phyloP scores from a whole-genome alignment of 805 yeast genomes.

The Saccharomyces kudriavzevii region DNA sequence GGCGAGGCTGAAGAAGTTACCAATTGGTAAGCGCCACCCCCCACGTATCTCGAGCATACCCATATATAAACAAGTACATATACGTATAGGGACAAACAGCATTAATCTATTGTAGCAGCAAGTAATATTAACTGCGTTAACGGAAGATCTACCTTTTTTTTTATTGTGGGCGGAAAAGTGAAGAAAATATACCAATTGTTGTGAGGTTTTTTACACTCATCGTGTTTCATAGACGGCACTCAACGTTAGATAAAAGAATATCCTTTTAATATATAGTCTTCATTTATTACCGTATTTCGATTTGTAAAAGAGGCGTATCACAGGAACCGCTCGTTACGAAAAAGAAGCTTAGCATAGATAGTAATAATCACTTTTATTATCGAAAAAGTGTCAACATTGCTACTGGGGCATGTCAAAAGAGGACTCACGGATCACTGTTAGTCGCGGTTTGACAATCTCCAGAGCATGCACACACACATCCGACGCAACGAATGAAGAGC shows the following conservation, averaged over 20 bases:
- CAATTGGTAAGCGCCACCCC: constrained; percentile 55
- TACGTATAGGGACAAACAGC: not conserved
- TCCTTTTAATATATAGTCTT: not conserved
- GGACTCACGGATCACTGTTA: not conserved
- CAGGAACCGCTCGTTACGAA: not conserved
- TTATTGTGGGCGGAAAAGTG: not conserved
- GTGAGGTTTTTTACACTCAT: too few relatives aligned
- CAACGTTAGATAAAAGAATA: not conserved
- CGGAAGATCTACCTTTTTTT: not conserved
- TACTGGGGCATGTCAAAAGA: not conserved
- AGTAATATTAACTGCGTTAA: not conserved
- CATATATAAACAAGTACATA: not conserved
- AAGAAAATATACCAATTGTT: too few relatives aligned
- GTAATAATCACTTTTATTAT: not conserved
- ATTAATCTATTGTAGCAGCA: not conserved
- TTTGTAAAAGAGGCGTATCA: not conserved
- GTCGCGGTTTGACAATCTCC: not conserved
- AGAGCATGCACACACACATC: not conserved
- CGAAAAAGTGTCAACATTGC: not conserved
- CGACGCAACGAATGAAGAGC: not conserved
- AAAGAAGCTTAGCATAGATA: not conserved
- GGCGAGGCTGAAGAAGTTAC: constrained; percentile 95
- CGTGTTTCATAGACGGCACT: not conserved
- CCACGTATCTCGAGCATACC: not conserved
- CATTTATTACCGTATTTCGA: not conserved